Base-by-base conservation (phyloP, 1,284 basidiomycete genomes). In the Ceratobasidium sp. region DNA sequence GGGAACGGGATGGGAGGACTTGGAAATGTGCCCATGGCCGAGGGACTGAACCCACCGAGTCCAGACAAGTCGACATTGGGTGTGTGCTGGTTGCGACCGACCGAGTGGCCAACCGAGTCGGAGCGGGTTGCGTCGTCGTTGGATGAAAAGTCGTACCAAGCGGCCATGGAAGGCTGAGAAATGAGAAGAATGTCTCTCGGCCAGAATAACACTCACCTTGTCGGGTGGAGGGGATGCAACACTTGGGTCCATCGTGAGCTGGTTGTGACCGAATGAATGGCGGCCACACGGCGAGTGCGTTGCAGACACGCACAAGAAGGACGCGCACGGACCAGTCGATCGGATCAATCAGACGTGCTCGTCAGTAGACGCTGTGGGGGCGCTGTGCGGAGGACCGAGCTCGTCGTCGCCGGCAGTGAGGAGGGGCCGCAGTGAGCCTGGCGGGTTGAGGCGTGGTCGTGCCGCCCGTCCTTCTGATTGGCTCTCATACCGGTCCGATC, bases 281-380 rank as follows among this genome's bases (percentile, higher is more conserved):
- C 20, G 43, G 32, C 58, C 43, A 38, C 58, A 50, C 58, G 43
- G 8, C 29, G 32, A 20, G 31, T 49, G 58, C 58, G 32, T 49
- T 62, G 58, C 58, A 49, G 31, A 22, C 58, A 60, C 57, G 31
- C 58, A 62, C 27, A 2, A 15, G 7, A 7, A 47, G 45, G 45
- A 47, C 95, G n/a, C 45, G 20, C 45, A 47, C 45, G 7, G 45
- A 12, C 45, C 75, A 95, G 13, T 20, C 45, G 13, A 47, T 12
- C 20, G 7, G 45, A 22, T 32, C 40, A 7, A 25, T 47, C 40
- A 60, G 32, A 43, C 6, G 32, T 15, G 17, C 31, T 62, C 20
- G 45, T 20, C 6, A 20, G 45, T 20, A 47, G 7, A 22, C 7
- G 10, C 8, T 12, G 43, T 38, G 40, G 57, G n/a, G 43, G 10